phyloP scores from a whole-genome alignment of 441 rosid genomes.

The Pelargonium exstipulatum region DNA sequence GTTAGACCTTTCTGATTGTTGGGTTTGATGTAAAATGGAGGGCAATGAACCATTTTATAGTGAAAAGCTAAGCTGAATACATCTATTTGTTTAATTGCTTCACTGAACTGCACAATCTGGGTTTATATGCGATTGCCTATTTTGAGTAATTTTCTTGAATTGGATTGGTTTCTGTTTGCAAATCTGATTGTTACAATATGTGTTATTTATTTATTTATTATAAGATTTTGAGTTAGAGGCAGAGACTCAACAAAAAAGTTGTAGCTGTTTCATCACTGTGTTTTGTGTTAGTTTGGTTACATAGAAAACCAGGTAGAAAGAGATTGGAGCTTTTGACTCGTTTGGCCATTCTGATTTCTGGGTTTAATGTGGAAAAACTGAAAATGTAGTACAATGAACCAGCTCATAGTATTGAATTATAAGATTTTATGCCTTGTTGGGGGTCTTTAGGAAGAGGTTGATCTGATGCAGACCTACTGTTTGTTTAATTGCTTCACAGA shows the following conservation, averaged over 20 bases:
- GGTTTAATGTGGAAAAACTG: background rate
- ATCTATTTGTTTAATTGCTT: background rate
- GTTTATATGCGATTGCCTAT: background rate
- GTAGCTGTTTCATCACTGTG: too few relatives aligned
- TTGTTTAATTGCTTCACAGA: background rate
- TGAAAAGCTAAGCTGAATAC: background rate
- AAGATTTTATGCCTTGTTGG: too few relatives aligned
- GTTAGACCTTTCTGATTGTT: background rate
- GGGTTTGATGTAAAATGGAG: slow-evolving; percentile 1
- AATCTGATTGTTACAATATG: background rate
- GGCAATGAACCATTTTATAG: background rate
- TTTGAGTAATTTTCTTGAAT: background rate
- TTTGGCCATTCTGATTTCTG: background rate
- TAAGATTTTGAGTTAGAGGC: too few relatives aligned
- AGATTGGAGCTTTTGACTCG: background rate
- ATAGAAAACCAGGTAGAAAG: background rate
- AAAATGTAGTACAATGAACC: background rate
- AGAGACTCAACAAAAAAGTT: too few relatives aligned
- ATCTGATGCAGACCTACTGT: background rate
- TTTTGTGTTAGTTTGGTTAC: background rate
- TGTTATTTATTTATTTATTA: background rate
- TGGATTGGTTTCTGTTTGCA: background rate
- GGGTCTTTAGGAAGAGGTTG: background rate
- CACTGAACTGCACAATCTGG: background rate
- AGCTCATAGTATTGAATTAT: background rate